Percentiles rank a stretch among this genome's conserved stretches.
phyloP scores from a whole-genome alignment of 176 grass and related monocot species.

The Zizania latifolia region DNA sequence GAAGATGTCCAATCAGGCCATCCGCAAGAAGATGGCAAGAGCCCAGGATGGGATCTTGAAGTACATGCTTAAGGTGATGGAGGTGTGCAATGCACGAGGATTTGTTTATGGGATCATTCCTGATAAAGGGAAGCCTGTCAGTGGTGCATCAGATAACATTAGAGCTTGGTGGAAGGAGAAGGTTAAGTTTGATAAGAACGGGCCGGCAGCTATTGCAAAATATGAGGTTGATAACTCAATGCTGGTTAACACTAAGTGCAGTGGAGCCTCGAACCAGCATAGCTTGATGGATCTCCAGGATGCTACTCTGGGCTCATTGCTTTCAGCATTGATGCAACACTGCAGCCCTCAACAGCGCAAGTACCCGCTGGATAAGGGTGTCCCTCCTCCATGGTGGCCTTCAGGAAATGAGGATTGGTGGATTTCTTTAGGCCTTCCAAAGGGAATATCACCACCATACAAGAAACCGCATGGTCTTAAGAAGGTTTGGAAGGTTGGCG shows the following conservation, averaged over 20 bases:
- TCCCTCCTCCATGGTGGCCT: slow-evolving; percentile 65
- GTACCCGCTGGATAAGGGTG: slow-evolving; percentile 47
- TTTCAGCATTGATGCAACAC: slow-evolving; percentile 52
- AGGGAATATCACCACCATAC: slow-evolving; percentile 30
- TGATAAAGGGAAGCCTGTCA: slow-evolving; percentile 42
- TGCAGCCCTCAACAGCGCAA: slow-evolving; percentile 53
- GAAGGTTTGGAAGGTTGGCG: slow-evolving; percentile 60
- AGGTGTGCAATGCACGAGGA: slow-evolving; percentile 41
- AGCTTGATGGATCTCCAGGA: slow-evolving; percentile 54
- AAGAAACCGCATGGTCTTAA: slow-evolving; percentile 64
- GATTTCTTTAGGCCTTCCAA: slow-evolving; percentile 27
- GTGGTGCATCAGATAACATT: slow-evolving; percentile 54
- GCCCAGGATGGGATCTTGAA: slow-evolving; percentile 89
- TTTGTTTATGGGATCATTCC: slow-evolving; percentile 48
- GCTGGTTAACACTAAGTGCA: background rate
- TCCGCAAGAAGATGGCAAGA: slow-evolving; percentile 80
- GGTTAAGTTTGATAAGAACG: slow-evolving; percentile 51
- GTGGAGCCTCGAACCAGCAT: slow-evolving; percentile 9
- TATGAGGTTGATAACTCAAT: slow-evolving; percentile 41
- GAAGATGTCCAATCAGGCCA: slow-evolving; percentile 62
- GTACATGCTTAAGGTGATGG: slow-evolving; percentile 89
- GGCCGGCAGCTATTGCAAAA: slow-evolving; percentile 35
- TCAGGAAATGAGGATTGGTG: slow-evolving; percentile 53
- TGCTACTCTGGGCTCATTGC: slow-evolving; percentile 48
- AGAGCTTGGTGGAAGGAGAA: slow-evolving; percentile 60